These are phyloP conservation scores for Cyphellophora europaea DNA, from an alignment of 2,329 filamentous ascomycete species.

Conservation along the genomic window DNA sequence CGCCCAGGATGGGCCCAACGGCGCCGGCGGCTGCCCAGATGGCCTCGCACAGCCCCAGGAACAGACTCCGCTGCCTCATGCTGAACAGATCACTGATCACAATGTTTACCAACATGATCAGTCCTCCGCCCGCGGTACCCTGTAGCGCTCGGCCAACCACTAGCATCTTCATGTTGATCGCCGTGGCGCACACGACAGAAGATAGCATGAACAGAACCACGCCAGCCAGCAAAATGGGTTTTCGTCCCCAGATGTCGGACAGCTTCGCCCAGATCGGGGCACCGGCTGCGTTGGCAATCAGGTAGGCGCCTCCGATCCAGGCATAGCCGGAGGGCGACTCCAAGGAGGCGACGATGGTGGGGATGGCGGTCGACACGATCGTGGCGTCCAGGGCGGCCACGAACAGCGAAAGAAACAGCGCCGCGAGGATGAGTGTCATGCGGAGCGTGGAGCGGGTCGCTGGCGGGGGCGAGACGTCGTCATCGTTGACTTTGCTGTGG, in stretches of 20 bases:
- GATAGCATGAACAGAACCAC: conserved; percentile 39
- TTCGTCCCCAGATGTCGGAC: conserved; percentile 50
- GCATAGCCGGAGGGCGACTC: conserved; percentile 61
- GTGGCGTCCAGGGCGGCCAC: conserved; percentile 23
- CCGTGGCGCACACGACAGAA: conserved; percentile 40
- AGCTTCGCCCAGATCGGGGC: conserved; percentile 62
- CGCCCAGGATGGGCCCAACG: conserved; percentile 44
- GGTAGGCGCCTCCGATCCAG: conserved; percentile 68
- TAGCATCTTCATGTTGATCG: conserved; percentile 39
- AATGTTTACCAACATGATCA: conserved; percentile 42
- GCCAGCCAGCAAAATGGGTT: conserved; percentile 41
- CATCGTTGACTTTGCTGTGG: no score
- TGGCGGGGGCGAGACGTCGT: not conserved
- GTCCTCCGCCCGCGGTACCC: conserved; percentile 43
- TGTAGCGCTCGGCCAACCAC: conserved; percentile 45
- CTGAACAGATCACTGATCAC: conserved; percentile 48
- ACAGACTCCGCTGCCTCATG: conserved; percentile 37
- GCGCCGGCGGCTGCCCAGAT: conserved; percentile 48
- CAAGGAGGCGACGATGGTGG: conserved; percentile 34
- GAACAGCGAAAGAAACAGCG: conserved; percentile 20
- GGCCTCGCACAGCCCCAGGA: conserved; percentile 42
- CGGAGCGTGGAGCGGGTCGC: conserved; percentile 12
- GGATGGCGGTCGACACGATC: conserved; percentile 25
- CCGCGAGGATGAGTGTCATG: conserved; percentile 16
- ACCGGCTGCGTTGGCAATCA: conserved; percentile 58